Base-by-base conservation (phyloP, 768 basidiomycete genomes). In the Lanmaoa pseudosensibilis region DNA sequence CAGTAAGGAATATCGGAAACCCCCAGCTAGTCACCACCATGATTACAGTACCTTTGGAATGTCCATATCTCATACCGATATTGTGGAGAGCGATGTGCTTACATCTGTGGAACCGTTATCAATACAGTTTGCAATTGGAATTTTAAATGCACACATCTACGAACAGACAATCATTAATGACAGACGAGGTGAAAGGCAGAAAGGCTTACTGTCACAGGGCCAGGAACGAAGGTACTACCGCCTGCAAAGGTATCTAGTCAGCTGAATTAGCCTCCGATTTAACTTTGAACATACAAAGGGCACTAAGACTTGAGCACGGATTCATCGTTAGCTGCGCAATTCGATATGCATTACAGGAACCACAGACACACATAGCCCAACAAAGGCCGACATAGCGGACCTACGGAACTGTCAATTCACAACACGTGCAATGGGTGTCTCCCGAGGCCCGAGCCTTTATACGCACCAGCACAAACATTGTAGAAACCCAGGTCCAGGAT, bases 41-140 rank as follows among this genome's bases (percentile, higher is more conserved):
- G 54, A 25, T 4, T 12, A 23, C 19, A 25, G 27, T 63, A 27
- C 62, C 62, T 62, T 46, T 7, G 21, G 19, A 50, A 11, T 2
- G 25, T n/a, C 7, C 10, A 8, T 40, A 9, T 4, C 16, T 45
- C 25, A 36, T 7, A 2, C 11, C 12, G 6, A 34, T 12, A 21
- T 25, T 25, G 13, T 3, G 3, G 1, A 5, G 8, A 23, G 8
- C 8, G 8, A 25, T 33, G 9, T 9, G 18, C 62, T 56, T 36
- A 63, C 62, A 63, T 27, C 62, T 63, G 27, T 48, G 4, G 12
- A 21, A 19, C 1, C 2, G 7, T 56, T 19, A 44, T 19, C 4
- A 12, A 45, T 10, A 19, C 5, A 21, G 1, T 1, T 27, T 16
- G 21, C 25, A 33, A 11, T 9, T 3, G 6, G 3, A n/a, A 38